phyloP scores from a whole-genome alignment of 1,284 basidiomycete species.

The Marasmius tenuissimus region DNA sequence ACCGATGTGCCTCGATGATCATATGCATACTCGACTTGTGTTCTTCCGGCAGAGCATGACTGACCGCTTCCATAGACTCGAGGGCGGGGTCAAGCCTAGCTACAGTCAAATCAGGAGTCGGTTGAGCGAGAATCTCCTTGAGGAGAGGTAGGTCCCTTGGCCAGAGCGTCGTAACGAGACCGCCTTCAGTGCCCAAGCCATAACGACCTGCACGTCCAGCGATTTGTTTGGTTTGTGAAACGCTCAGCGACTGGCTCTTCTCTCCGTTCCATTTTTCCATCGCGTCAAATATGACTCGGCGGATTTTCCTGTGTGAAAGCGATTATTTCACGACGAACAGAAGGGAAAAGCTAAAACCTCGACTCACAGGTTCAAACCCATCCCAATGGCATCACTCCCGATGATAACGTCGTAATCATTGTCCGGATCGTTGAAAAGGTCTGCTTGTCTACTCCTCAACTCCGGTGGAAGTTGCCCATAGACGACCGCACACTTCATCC shows the following conservation, averaged over 20 bases:
- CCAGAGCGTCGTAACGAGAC: constrained; percentile 75
- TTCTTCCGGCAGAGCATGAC: constrained; percentile 23
- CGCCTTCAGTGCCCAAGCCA: constrained; percentile 64
- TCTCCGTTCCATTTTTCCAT: constrained; percentile 77
- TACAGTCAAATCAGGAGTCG: constrained; percentile 31
- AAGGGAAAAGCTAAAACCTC: constrained; percentile 30
- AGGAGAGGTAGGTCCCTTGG: constrained; percentile 69
- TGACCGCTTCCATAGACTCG: constrained; percentile 24
- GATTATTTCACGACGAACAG: constrained; percentile 1
- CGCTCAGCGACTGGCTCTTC: constrained; percentile 53
- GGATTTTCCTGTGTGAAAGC: constrained; percentile 72
- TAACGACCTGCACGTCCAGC: constrained; percentile 94
- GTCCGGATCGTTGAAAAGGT: constrained; percentile 80
- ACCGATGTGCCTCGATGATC: not conserved
- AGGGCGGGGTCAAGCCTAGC: constrained; percentile 32
- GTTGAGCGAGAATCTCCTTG: constrained; percentile 38
- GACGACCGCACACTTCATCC: constrained; percentile 82
- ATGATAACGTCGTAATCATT: constrained; percentile 85
- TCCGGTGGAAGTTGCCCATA: constrained; percentile 92
- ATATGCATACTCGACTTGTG: constrained; percentile 23
- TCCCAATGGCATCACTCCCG: constrained; percentile 92
- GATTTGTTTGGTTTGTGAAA: constrained; percentile 93
- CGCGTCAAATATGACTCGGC: constrained; percentile 83
- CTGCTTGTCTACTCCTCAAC: constrained; percentile 85
- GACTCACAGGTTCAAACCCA: constrained; percentile 89